Conservation (phyloP, 139 green algal genomes). For the Tetradesmus obliquus region DNA sequence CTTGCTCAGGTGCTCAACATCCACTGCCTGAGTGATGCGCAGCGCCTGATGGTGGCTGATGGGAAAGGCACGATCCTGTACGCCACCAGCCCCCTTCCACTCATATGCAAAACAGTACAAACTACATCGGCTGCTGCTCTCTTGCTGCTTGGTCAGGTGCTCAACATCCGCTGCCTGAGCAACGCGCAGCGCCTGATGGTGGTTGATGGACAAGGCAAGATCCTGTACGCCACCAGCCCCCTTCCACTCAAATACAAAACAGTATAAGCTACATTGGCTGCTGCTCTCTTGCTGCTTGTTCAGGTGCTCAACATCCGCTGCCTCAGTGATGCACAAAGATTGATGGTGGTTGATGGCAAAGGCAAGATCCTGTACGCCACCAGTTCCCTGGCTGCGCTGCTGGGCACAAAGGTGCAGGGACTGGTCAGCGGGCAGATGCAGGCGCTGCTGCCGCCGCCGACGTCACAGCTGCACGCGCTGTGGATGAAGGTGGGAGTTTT, state of each 20-base stretch:
- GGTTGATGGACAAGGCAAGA: constrained; percentile 23
- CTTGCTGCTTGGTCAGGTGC: constrained; percentile 24
- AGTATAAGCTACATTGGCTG: neutral
- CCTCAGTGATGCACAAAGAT: neutral
- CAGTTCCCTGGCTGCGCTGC: constrained; percentile 10
- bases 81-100: neutral
- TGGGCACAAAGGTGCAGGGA: constrained; percentile 36
- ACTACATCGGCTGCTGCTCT: neutral
- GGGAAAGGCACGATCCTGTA: constrained; percentile 29
- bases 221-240: constrained; percentile 19
- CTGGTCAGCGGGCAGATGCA: constrained; percentile 41
- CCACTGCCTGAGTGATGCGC: neutral
- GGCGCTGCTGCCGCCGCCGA: constrained; percentile 53
- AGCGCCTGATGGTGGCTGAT: constrained; percentile 49
- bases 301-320: constrained; percentile 50
- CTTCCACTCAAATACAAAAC: neutral
- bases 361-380: constrained; percentile 41
- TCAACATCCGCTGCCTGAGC: constrained; percentile 44
- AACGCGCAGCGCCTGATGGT: constrained; percentile 46
- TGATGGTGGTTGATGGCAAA: constrained; percentile 53
- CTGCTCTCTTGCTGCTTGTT: neutral
- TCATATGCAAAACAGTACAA: no score
- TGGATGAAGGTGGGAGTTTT: constrained; percentile 51
- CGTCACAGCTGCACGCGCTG: constrained; percentile 50
- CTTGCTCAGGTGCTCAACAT: constrained; percentile 48